These are phyloP conservation scores for Ceratocystis albifundus DNA, from an alignment of 2,329 filamentous ascomycete genomes.

Conservation along the genomic window DNA sequence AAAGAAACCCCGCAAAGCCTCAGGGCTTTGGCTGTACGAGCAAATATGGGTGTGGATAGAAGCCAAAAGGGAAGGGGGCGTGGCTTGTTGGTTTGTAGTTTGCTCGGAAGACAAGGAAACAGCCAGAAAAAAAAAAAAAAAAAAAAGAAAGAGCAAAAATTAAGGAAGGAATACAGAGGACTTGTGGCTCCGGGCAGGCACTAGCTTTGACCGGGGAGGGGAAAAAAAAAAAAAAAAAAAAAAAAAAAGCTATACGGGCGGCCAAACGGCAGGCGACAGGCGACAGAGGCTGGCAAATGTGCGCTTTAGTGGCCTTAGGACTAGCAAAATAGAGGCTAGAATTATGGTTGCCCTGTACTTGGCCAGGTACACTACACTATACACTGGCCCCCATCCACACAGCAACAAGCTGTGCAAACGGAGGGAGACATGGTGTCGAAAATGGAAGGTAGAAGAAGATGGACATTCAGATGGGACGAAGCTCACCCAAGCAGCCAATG, in stretches of 20 bases:
- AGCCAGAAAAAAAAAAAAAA: not conserved
- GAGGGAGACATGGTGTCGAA: not conserved
- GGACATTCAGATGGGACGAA: not conserved
- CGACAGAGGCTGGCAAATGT: not conserved
- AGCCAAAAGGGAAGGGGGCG: not conserved
- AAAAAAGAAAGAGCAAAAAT: not conserved
- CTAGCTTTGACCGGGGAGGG: too few relatives aligned
- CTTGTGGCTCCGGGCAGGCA: too few relatives aligned
- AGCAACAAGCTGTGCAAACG: not conserved
- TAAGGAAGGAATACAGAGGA: not conserved
- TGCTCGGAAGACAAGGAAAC: constrained; percentile 1
- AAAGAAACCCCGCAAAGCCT: not conserved
- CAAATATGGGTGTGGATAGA: not conserved
- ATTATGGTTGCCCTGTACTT: not conserved
- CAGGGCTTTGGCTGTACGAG: not conserved
- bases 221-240: too few relatives aligned
- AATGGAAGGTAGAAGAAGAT: not conserved
- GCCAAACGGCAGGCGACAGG: too few relatives aligned
- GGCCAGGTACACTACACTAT: not conserved
- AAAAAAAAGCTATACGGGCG: too few relatives aligned
- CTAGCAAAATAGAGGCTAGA: not conserved
- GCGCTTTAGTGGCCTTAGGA: not conserved
- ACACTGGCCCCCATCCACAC: not conserved
- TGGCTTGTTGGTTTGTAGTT: not conserved
- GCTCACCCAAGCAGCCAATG: too few relatives aligned